Base-by-base conservation (phyloP, 202 grass and related monocot species). In the Musa balbisiana region DNA sequence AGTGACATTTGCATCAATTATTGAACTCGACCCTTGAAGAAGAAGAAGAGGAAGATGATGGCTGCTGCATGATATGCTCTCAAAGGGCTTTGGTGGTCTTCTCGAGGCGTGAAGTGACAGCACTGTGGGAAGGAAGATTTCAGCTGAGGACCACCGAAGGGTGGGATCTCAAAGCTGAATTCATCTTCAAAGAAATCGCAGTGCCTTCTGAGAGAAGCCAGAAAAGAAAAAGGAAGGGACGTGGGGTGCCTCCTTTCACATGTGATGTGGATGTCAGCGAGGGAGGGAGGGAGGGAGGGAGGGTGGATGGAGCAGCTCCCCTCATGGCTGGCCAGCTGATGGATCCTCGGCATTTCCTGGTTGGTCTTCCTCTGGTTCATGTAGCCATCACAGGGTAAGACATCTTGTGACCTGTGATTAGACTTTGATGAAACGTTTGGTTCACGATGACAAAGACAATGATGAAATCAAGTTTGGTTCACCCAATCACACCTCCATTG, bases 91-190 rank as follows among this genome's bases (percentile, higher is more conserved):
- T 54, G 70, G 70, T 72, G 51, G 70, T 53, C n/a, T 72, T 72
- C 16, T 72, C 51, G 25, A 72, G 69, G 70, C 19, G 53, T 53
- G 70, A 24, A 72, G 51, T 22, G 70, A 72, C 25, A 50, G 70
- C 53, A 51, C 20, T 72, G 70, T 72, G 50, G 50, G 70, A 25
- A 24, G 70, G 53, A 53, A 53, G 70, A 72, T 72, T 72, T 72
- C 29, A 53, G 52, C 49, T 17, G 29, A 54, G 70, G 70, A 72
- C 70, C 70, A 72, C 70, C 15, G 17, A 8, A 14, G 11, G 8
- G 11, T 19, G 15, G 3, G 12, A 67, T 67, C 24, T 67, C 10
- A 6, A 67, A 67, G 65, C 27, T 67, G 13, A 49, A 67, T 14
- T 67, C 27, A 5, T 14, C 25, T 67, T 67, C 65, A 67, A 17